A percentile compares a stretch with the other conserved stretches of the same genome.
Conservation (phyloP, 306 rosid species). For the Rosa chinensis region DNA sequence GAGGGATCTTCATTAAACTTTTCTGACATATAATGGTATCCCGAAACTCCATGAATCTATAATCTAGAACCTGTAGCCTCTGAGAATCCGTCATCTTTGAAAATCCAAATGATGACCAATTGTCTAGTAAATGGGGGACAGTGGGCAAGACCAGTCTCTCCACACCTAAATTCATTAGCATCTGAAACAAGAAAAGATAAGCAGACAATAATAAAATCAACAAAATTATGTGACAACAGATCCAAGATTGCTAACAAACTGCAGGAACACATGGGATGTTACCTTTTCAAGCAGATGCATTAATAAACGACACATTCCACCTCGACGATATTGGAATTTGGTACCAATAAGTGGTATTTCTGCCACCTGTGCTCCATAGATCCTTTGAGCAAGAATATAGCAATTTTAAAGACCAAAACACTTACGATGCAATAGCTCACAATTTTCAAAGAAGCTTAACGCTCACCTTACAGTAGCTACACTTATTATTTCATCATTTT, state of each 20-base stretch:
- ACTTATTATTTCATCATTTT: constrained; percentile 69
- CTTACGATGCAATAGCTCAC: constrained; percentile 11
- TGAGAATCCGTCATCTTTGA: not conserved
- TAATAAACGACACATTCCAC: constrained; percentile 63
- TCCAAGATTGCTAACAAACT: not conserved
- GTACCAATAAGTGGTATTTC: constrained; percentile 88
- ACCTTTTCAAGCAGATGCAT: not conserved
- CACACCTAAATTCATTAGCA: not conserved
- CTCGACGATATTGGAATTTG: constrained; percentile 66
- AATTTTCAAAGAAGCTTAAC: not conserved
- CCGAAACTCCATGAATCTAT: not conserved
- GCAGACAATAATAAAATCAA: not conserved
- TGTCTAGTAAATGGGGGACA: not conserved
- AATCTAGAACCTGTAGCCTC: not conserved
- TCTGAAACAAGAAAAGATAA: not conserved
- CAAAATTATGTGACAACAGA: not conserved
- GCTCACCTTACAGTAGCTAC: constrained; percentile 82
- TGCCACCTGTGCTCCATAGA: constrained; percentile 74
- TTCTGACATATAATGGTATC: not conserved
- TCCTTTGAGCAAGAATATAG: constrained; percentile 43
- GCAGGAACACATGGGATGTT: not conserved
- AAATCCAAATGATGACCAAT: not conserved
- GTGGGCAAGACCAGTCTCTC: not conserved
- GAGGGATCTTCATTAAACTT: not conserved
- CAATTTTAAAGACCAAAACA: constrained; percentile 6